phyloP scores from a whole-genome alignment of 2,329 filamentous ascomycete species.

The Fusarium scirpi region DNA sequence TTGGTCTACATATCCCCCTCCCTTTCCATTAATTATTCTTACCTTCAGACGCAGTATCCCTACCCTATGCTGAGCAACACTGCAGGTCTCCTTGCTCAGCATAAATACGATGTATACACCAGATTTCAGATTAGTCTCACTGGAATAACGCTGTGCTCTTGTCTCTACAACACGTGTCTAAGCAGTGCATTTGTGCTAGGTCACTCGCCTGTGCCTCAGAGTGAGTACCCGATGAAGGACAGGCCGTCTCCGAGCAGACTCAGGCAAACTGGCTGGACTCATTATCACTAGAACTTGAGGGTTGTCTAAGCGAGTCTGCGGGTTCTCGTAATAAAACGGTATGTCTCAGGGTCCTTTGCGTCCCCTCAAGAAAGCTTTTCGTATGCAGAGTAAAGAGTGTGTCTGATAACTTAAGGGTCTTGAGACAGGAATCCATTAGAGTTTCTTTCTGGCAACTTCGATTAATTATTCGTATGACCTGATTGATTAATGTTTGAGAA shows the following conservation, averaged over 20 bases:
- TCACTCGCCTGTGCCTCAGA: constrained; percentile 34
- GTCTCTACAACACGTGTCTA: constrained; percentile 40
- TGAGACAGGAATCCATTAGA: background rate
- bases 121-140: constrained; percentile 16
- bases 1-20: constrained; percentile 3
- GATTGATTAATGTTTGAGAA: background rate
- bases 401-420: background rate
- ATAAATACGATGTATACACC: constrained; percentile 5
- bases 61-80: background rate
- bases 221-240: constrained; percentile 36
- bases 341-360: constrained; percentile 29
- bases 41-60: background rate
- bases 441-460: background rate
- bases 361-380: background rate
- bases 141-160: constrained; percentile 22
- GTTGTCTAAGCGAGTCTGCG: constrained; percentile 41
- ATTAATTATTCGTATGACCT: background rate
- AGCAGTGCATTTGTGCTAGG: constrained; percentile 21
- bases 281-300: constrained; percentile 20
- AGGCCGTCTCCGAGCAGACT: constrained; percentile 21
- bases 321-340: constrained; percentile 28
- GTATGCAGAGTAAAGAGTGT: background rate
- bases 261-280: constrained; percentile 27
- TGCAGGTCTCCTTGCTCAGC: constrained; percentile 9
- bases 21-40: background rate